Conservation (phyloP, 345 rosid genomes). For the Eutrema japonicum region DNA sequence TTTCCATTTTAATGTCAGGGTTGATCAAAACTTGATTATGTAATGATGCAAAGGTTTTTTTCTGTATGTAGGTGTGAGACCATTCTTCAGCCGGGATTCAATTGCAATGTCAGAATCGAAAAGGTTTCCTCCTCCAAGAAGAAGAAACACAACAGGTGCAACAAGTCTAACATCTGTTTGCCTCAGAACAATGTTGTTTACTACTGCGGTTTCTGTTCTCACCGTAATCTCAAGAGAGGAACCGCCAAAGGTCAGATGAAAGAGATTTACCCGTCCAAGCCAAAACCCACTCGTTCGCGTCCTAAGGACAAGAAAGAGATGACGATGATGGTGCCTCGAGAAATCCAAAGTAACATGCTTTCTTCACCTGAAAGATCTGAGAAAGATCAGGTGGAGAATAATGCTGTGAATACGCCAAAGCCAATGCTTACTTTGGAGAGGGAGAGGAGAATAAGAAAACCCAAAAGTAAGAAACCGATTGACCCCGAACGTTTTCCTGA, state of each 20-base stretch:
- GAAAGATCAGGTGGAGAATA: constrained; percentile 9
- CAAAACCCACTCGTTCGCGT: constrained; percentile 1
- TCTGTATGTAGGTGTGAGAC: constrained; percentile 71
- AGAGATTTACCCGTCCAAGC: constrained; percentile 36
- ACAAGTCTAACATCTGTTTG: constrained; percentile 35
- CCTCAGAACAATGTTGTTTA: constrained; percentile 68
- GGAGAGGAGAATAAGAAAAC: constrained; percentile 31
- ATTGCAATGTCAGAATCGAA: constrained; percentile 46
- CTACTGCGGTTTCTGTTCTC: constrained; percentile 67
- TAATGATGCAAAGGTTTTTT: background rate
- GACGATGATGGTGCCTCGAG: background rate
- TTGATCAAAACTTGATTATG: background rate
- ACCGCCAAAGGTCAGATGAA: constrained; percentile 40
- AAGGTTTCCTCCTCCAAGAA: constrained; percentile 50
- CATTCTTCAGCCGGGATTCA: constrained; percentile 63
- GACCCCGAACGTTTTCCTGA: constrained; percentile 21
- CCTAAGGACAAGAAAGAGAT: constrained; percentile 18
- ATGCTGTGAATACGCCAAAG: constrained; percentile 33
- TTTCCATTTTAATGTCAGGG: background rate
- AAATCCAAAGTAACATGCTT: background rate
- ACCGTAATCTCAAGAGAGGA: constrained; percentile 46
- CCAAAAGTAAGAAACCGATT: constrained; percentile 34
- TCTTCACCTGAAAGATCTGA: constrained; percentile 34
- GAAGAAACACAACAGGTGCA: constrained; percentile 36
- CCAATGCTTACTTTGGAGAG: constrained; percentile 44